Evolutionary conservation across 805 yeast genomes (phyloP), one percentile per base, ranked within the genome.

Genomic region (Candida sanyiensis): DNA sequence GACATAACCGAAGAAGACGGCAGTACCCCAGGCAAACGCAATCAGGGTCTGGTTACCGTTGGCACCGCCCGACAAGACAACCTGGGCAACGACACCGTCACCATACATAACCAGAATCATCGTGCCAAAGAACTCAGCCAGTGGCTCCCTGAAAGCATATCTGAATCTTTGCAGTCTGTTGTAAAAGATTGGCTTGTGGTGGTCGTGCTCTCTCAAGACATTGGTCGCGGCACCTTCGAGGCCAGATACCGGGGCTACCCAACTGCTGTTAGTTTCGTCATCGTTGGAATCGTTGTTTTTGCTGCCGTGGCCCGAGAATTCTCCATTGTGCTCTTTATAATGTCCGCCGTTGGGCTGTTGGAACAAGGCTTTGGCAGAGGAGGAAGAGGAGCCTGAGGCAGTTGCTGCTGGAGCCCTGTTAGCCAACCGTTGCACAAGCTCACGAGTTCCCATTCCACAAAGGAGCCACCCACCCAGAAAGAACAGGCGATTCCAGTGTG

Each of bases 91-190:
- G 25, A 67, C 70, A 31, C 75, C 74, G 44, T 63, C 67, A 46
- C 80, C 80, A 31, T 67, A 60, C 40, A 65, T 43, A 15, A 72
- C 61, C 50, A 74, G 49, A 5, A 71, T 54, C 56, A 70, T 48
- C 5, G 74, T 67, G 16, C 78, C 80, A 35, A 72, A 50, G 48
- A 72, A 72, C 54, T 73, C 80, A 16, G 78, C 77, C 26, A 72
- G 45, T 35, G 67, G 67, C 45, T 72, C 77, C 46, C 75, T 66
- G 43, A 46, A 51, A 2, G 55, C 58, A 35, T 44, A 49, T 47
- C 58, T 51, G n/a, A 42, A 25, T 33, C 47, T 51, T 45, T 55
- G 59, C 22, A 52, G 40, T 3, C 28, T 39, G 27, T 52, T 52
- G 44, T 47, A 51, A 8, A 36, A 29, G 18, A 39, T 32, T 17